A percentile compares a stretch with the other conserved stretches of the same genome.
These are phyloP conservation scores for Hansenula lynferdii DNA, from an alignment of 1,139 yeast species.

Conservation along the genomic window DNA sequence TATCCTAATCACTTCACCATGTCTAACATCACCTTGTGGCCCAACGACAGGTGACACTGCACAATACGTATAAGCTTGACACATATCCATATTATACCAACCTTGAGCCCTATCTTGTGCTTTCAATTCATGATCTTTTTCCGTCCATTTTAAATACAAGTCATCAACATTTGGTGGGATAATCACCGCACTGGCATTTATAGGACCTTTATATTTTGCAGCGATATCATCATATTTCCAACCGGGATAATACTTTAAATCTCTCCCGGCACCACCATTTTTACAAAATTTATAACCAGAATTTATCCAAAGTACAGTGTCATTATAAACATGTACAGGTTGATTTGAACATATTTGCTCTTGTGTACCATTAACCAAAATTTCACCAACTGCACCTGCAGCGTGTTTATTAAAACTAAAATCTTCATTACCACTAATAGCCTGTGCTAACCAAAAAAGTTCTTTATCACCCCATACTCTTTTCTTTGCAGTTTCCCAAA, in stretches of 20 bases:
- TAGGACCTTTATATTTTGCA: conserved; percentile 17
- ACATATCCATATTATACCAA: conserved; percentile 26
- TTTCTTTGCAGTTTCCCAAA: conserved; percentile 34
- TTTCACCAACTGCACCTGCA: conserved; percentile 47
- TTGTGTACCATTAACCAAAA: conserved; percentile 24
- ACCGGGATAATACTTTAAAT: conserved; percentile 25
- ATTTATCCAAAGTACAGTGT: conserved; percentile 54
- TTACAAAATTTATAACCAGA: conserved; percentile 65
- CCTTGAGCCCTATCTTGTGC: conserved; percentile 8
- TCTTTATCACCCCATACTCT: conserved; percentile 63
- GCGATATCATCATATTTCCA: conserved; percentile 25
- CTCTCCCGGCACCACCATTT: conserved; percentile 32
- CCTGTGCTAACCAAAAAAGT: conserved; percentile 56
- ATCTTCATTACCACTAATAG: conserved; percentile 47
- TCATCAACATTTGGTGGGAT: conserved; percentile 23
- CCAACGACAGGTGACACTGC: conserved; percentile 13
- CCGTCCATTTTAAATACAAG: background rate
- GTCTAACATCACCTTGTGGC: conserved; percentile 1
- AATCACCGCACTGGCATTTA: conserved; percentile 24
- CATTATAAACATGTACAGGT: conserved; percentile 58
- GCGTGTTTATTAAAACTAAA: conserved; percentile 40
- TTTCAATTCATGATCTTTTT: conserved; percentile 4
- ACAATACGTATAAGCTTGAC: conserved; percentile 26
- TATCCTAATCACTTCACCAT: conserved; percentile 17
- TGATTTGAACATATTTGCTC: conserved; percentile 54